Conservation (phyloP, 2,329 filamentous ascomycete species). For the Neonectria neomacrospora region DNA sequence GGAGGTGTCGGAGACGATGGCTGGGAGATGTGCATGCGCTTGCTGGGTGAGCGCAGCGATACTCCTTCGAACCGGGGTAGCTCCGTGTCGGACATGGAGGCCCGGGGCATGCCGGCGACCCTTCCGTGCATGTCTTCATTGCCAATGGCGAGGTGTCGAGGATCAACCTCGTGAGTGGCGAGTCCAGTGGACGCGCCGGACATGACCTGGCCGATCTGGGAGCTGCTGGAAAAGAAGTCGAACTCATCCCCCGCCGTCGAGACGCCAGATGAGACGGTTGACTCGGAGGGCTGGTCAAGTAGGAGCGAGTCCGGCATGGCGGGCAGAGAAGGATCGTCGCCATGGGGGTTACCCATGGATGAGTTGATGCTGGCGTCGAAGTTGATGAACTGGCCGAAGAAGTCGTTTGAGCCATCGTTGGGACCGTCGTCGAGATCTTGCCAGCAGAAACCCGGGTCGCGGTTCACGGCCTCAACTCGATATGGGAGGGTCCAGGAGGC, state of each 20-base stretch:
- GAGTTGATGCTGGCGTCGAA: slow-evolving; percentile 47
- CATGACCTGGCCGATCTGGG: slow-evolving; percentile 42
- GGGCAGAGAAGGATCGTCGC: slow-evolving; percentile 38
- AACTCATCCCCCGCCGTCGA: slow-evolving; percentile 51
- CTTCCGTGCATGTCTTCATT: slow-evolving; percentile 33
- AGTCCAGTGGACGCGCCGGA: slow-evolving; percentile 31
- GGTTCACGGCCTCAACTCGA: slow-evolving; percentile 49
- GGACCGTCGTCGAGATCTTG: slow-evolving; percentile 47
- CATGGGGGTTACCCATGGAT: slow-evolving; percentile 37
- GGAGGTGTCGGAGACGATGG: slow-evolving; percentile 50
- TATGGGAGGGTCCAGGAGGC: slow-evolving; percentile 52
- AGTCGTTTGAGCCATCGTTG: slow-evolving; percentile 47
- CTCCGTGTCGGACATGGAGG: slow-evolving; percentile 60
- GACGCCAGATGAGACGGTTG: slow-evolving; percentile 49
- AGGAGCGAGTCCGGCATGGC: slow-evolving; percentile 45
- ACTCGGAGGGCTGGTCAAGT: slow-evolving; percentile 45
- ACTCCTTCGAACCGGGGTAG: slow-evolving; percentile 60
- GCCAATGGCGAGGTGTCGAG: slow-evolving; percentile 43
- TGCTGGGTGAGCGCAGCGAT: slow-evolving; percentile 54
- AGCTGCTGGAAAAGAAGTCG: slow-evolving; percentile 51
- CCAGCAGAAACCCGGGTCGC: slow-evolving; percentile 51
- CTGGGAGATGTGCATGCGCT: slow-evolving; percentile 45
- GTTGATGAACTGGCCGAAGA: slow-evolving; percentile 53
- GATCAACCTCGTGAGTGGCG: slow-evolving; percentile 45
- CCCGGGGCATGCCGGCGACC: slow-evolving; percentile 44